Base-by-base conservation (phyloP, 1,284 basidiomycete genomes). In the Melanopsichium pennsylvanicum region DNA sequence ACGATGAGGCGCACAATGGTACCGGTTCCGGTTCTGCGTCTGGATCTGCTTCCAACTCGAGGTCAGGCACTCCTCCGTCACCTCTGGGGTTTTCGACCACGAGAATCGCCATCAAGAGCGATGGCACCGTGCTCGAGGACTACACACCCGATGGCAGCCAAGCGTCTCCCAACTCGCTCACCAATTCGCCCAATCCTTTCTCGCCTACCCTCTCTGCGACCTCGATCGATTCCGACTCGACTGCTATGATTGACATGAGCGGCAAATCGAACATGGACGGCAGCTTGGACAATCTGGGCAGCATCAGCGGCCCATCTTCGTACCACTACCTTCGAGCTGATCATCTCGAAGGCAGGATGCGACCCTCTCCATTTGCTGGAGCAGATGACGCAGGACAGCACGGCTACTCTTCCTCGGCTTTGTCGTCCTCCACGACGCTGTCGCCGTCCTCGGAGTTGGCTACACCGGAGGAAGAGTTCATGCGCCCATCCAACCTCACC, bases 181-280 rank as follows among this genome's bases (percentile, higher is more conserved):
- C 29, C 50, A 66, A 59, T 26, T 75, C 74, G 15, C 69, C 71
- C 3, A 71, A 67, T 36, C 63, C 66, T 1, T 75, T 76, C 38
- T 75, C 72, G 40, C 75, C 75, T 5, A 43, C 67, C 5, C 46
- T 62, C 11, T 74, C 71, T 5, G 46, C 60, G 26, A 70, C 66
- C 5, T 77, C 75, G 22, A 38, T 68, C 16, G 73, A 75, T 26
- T 72, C 70, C 10, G 74, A 74, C 34, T 66, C 63, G n/a, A 75
- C 75, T 0, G 62, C 58, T 21, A 54, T 69, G 57, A 22, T 52
- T 19, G 47, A 59, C 26, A 22, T 40, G 6, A 33, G 19, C 29
- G 44, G 37, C 43, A 63, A 63, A 16, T 31, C 41, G 5, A n/a
- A 21, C 12, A 44, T 70, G 51, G 13, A 51, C 7, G 45, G 27